Evolutionary conservation across 2,329 filamentous ascomycete species (phyloP), one percentile per base, ranked within the genome.

Genomic region (Harringtonia lauricola): DNA sequence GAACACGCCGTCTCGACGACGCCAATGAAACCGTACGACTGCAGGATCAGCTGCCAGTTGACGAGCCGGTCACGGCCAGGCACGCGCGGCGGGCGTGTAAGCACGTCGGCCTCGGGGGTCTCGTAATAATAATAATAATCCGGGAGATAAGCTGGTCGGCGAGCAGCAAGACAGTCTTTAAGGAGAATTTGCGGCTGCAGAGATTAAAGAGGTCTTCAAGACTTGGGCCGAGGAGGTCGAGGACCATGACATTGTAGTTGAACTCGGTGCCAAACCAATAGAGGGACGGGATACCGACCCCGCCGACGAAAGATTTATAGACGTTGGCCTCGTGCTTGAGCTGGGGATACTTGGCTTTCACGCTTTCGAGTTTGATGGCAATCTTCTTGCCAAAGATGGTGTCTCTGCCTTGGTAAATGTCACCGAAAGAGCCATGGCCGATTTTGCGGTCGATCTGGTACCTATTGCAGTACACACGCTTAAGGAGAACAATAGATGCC

Each of bases 371-470:
- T 74, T 98, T 98, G 74, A 98, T 98, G 63, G 92, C 92, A 58
- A 98, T 96, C 68, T 98, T 92, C 67, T 98, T 92, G 50, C 92
- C 92, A 5, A 92, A 96, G 67, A 96, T 96, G 70, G 98, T 96
- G 74, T 98, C 96, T 64, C 92, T 98, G 58, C 92, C 92, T 43
- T 96, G 81, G 68, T 96, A 98, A 63, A 98, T 96, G 58, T 96
- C 92, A 71, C 92, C 92, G 64, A 98, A 98, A 60, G 83, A 89
- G 55, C 92, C 92, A 56, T 88, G 95, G 57, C 92, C 92, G 60
- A 98, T 98, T 77, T 98, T 98, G 59, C 92, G 87, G 64, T 92
- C 92, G 66, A 98, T 96, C 58, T 92, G 88, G 80, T 98, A 98
- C 64, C 98, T 96, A 67, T 96, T 96, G n/a, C n/a, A n/a, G n/a